These are phyloP conservation scores for Pythium folliculosum DNA, from an alignment of 352 stramenopile species.

Conservation along the genomic window DNA sequence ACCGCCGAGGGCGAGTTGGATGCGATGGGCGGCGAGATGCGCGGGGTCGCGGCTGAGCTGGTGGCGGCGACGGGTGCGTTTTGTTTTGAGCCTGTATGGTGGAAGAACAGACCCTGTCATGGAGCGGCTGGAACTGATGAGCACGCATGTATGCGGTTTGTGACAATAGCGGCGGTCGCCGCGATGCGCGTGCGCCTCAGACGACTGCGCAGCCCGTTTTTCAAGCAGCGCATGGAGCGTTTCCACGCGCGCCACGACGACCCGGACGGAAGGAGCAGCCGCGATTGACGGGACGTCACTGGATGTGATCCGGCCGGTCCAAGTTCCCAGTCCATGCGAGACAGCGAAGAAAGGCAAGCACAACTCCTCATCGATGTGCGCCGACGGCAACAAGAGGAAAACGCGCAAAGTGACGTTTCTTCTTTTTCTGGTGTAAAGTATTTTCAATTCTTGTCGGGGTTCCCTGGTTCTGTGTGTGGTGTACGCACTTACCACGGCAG, in stretches of 20 bases:
- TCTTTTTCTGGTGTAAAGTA: no score
- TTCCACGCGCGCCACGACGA: not conserved
- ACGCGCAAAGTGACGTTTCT: no score
- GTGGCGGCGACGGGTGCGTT: slow-evolving; percentile 10
- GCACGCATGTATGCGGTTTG: no score
- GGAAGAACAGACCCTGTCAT: no score
- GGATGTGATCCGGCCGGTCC: no score
- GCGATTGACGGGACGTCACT: not conserved
- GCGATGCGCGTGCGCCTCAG: slow-evolving; percentile 13
- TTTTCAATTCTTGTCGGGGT: no score
- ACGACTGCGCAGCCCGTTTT: slow-evolving; percentile 21
- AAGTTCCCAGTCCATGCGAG: no score
- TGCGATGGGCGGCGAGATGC: slow-evolving; percentile 4
- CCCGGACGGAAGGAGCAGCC: not conserved
- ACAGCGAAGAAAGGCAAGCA: no score
- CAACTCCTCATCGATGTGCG: no score
- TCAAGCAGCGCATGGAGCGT: slow-evolving; percentile 19
- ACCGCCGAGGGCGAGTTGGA: not conserved
- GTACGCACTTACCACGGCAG: slow-evolving; percentile 65
- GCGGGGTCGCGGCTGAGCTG: slow-evolving; percentile 6
- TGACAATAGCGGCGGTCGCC: slow-evolving; percentile 6
- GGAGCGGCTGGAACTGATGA: no score
- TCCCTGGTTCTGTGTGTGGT: no score
- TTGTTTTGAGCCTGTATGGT: not conserved
- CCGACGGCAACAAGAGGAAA: no score